Conservation (phyloP, 768 basidiomycete species). For the Tylopilus subfusipes region DNA sequence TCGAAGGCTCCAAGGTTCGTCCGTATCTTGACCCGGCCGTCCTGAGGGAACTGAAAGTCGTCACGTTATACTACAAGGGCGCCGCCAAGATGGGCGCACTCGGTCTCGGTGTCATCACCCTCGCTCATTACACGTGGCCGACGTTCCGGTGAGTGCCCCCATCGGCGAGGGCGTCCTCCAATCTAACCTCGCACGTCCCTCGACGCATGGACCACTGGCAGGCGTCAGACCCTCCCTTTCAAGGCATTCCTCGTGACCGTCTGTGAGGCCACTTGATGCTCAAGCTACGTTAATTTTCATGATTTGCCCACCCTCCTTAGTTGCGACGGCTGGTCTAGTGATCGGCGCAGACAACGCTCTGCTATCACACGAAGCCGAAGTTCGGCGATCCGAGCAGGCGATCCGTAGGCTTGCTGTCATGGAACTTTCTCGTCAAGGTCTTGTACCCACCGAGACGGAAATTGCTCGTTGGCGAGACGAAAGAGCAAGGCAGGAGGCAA, state of each 20-base stretch:
- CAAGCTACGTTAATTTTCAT: neutral
- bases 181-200: neutral
- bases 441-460: slow-evolving; percentile 79
- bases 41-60: no score
- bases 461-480: slow-evolving; percentile 75
- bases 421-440: slow-evolving; percentile 69
- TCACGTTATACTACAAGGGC: slow-evolving; percentile 40
- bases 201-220: slow-evolving; percentile 23
- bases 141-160: slow-evolving; percentile 54
- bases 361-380: slow-evolving; percentile 60
- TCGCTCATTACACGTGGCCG: slow-evolving; percentile 72
- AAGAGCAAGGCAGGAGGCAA: slow-evolving; percentile 23
- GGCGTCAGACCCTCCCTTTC: slow-evolving; percentile 76
- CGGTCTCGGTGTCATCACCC: slow-evolving; percentile 56
- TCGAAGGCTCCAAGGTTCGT: slow-evolving; percentile 54
- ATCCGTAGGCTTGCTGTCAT: slow-evolving; percentile 71
- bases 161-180: neutral
- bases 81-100: slow-evolving; percentile 49
- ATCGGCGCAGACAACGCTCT: slow-evolving; percentile 76
- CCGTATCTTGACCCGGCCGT: neutral
- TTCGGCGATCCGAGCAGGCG: slow-evolving; percentile 63
- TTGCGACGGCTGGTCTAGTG: slow-evolving; percentile 64
- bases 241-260: slow-evolving; percentile 75
- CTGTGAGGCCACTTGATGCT: slow-evolving; percentile 41
- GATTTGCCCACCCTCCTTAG: slow-evolving; percentile 29